Base-by-base conservation (phyloP, 768 basidiomycete genomes). In the Boletales sp. region DNA sequence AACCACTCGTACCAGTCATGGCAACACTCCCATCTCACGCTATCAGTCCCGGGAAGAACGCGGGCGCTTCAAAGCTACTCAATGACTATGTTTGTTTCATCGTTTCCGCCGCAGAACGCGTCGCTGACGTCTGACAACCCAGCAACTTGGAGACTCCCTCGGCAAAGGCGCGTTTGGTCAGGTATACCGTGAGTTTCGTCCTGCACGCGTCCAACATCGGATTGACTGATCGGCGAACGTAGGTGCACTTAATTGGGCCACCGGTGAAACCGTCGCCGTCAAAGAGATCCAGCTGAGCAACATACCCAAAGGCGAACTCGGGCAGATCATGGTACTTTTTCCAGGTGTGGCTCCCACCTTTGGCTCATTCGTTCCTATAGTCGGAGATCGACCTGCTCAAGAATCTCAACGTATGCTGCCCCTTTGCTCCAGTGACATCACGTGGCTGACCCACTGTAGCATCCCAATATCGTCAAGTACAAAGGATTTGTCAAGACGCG, bases 391-490 rank as follows among this genome's bases (percentile, higher is more conserved):
- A 97, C 69, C 73, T 98, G 53, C 80, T 99, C 57, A 97, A 98
- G 80, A 98, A 96, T 68, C 78, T 99, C 53, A 90, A 95, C 59
- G 94, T 94, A 69, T 62, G 79, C 65, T 45, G 3, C 11, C 31
- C n/a, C 41, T 31, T 51, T 25, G 15, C 15, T 25, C 31, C 30
- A 19, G 11, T 49, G 15, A 33, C 10, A 41, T 54, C 34, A 40
- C 46, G 49, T 41, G 42, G 35, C 53, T 56, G 33, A 69, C 53
- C 41, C 34, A 48, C 19, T 50, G 36, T 68, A 95, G 94, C 93
- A 98, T 66, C 77, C 86, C 37, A 98, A 98, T 67, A 98, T 99
- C 65, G 96, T 98, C 65, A 95, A 99, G 71, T 99, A 99, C 74
- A 94, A 95, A 63, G 96, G 96, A 12, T 98, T 95, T 61, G 91